Evolutionary conservation across 345 rosid genomes (phyloP), one percentile per base, ranked within the genome.

Genomic region (Arabidopsis arenosa): DNA sequence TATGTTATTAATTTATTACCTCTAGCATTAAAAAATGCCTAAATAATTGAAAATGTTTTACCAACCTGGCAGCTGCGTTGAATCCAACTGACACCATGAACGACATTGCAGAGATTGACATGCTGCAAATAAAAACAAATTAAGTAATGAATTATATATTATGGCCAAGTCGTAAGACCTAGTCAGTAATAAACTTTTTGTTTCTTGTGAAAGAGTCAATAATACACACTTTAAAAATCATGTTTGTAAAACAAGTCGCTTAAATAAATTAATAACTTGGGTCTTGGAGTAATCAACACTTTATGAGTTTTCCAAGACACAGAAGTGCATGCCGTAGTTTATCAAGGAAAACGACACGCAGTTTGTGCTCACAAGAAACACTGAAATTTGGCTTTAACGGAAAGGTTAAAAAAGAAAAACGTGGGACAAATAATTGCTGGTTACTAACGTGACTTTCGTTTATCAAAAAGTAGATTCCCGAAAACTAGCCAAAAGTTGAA

Each of bases 61-160:
- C 66, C 44, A 44, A 90, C 96, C 96, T 90, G 49, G 88, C 92
- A 32, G 93, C 96, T 14, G 93, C 96, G 66, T 88, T 90, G 77
- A 90, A 86, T 32, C 93, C 96, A 69, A 88, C 80, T 0, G 96
- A 63, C 35, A 90, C 83, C 96, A 90, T 88, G 64, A 51, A 85
- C 4, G 84, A 82, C 84, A 89, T 78, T 13, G 90, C 88, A 6
- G 82, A 62, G 14, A 90, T 83, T 12, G 86, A 61, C 91, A 86
- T 82, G 84, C 96, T 90, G 82, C 79, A 76, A 15, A 49, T 41
- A 35, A 4, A 72, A 6, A 57, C 7, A 58, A 48, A 17, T 10
- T 10, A 35, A 43, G 30, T 39, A 39, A 21, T 1, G 17, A 47
- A 45, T 1, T 45, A 2, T 28, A 13, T 17, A 12, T 44, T 47